Evolutionary conservation across 75 land plant species (phyloP), one percentile per base, ranked within the genome.

Genomic region (Isoetes taiwanensis): DNA sequence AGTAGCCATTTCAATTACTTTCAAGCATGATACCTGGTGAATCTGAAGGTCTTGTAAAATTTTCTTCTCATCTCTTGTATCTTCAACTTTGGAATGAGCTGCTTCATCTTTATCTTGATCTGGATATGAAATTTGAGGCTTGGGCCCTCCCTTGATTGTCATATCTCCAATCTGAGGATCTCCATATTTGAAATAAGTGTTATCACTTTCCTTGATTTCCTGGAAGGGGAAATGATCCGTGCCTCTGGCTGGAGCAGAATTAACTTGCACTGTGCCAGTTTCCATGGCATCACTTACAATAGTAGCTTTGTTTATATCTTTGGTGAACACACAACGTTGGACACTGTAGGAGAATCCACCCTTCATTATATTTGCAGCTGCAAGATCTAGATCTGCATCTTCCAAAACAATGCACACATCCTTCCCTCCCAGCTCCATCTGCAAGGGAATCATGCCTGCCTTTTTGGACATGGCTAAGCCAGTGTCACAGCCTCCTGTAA

Each of bases 401-500:
- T 70, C 73, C 2, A 70, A 38, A 3, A 70, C 68, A 50, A 70
- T 64, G 62, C 66, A 70, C 0, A 68, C 68, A 40, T 70, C 73
- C 32, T 70, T 70, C 0, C 73, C 73, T 19, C 73, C 73, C 28
- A 70, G 73, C 62, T 70, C 73, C 73, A 70, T 69, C 37, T 69
- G 72, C 43, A 69, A 27, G 8, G 72, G 72, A 26, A 69, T 54
- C 72, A 69, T 69, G 32, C 59, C 59, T 41, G 73, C 73, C 48
- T 64, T 70, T 33, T 57, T 63, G 0, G 68, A 56, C n/a, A 70
- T 70, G 30, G 73, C 48, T 0, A 70, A 57, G 11, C 73, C 73
- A 37, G 73, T 57, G 66, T 70, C 68, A 30, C 68, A 57, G 16
- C 72, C 72, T 43, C 73, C 73, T 56, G 73, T 70, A 38, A 70